These are phyloP conservation scores for Clonostachys rhizophaga DNA, from an alignment of 2,329 filamentous ascomycete genomes.

Conservation along the genomic window DNA sequence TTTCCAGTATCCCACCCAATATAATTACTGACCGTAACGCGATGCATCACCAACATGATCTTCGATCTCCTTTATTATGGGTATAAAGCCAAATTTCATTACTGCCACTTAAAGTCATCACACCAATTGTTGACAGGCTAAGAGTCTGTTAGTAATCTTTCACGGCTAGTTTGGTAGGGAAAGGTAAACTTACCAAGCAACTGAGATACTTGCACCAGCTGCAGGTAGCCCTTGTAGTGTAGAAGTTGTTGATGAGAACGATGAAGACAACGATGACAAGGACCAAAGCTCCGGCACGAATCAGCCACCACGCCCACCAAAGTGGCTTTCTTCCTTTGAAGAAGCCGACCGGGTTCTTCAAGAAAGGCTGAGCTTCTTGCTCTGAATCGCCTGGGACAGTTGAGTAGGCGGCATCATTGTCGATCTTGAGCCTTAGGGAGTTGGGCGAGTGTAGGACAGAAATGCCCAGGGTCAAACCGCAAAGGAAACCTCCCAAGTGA, in stretches of 20 bases:
- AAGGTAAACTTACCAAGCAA: constrained; percentile 68
- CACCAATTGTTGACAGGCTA: constrained; percentile 67
- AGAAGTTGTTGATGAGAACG: constrained; percentile 86
- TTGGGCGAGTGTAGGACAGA: constrained; percentile 87
- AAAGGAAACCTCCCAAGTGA: constrained; percentile 92
- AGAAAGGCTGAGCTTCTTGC: constrained; percentile 46
- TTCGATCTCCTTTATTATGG: not conserved
- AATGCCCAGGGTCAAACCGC: constrained; percentile 83
- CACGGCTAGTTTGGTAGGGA: not conserved
- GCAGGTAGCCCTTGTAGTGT: constrained; percentile 69
- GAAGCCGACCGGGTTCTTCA: constrained; percentile 66
- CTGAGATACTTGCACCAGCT: constrained; percentile 93
- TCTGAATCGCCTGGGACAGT: constrained; percentile 52
- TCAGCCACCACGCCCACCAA: constrained; percentile 97
- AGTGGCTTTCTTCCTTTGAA: constrained; percentile 89
- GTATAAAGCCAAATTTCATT: not conserved
- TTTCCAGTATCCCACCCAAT: not conserved
- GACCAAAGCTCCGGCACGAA: constrained; percentile 73
- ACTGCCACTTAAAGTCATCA: constrained; percentile 31
- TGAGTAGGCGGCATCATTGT: constrained; percentile 61
- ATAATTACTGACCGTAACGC: not conserved
- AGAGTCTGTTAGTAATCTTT: constrained; percentile 11
- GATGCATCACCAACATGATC: not conserved
- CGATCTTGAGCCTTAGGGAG: constrained; percentile 68
- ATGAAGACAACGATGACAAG: constrained; percentile 83